Base-by-base conservation (phyloP, 2,329 filamentous ascomycete species). In the Aureobasidium sp. region DNA sequence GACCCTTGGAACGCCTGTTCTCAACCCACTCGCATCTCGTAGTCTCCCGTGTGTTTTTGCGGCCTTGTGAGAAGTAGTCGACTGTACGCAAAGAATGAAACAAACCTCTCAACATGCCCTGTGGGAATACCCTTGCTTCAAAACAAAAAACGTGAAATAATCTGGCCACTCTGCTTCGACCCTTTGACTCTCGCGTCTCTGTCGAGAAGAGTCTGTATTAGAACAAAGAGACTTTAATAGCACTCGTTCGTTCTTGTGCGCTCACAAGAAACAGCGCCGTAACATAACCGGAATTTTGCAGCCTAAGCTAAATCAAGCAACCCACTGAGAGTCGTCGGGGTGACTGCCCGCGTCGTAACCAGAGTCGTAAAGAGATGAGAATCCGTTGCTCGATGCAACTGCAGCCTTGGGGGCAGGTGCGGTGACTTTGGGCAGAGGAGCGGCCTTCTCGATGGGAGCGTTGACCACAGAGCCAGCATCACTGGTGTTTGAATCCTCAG, bases 251-350 rank as follows among this genome's bases (percentile, higher is more conserved):
- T 16, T 41, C 53, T 9, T 25, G 29, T 36, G 41, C 2, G 13
- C 10, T 10, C 27, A 27, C 27, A 36, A 16, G 16, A 45, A 14
- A n/a, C 4, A 4, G 47, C n/a, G 30, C 9, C 11, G 16, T 14
- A 30, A 3, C 53, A 21, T 16, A 3, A 6, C 32, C 32, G 9
- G 34, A n/a, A 3, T 36, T 36, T 25, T 16, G 29, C n/a, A n/a
- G 37, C 48, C 6, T 5, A n/a, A 7, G 13, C 2, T 16, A 2
- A 21, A 51, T 62, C 37, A 64, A 30, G 63, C 63, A 29, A 47
- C 61, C 75, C 75, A 77, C 67, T 76, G 74, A 25, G 73, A 75
- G 65, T 75, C 73, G 47, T 71, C 65, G 21, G 72, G 70, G 64
- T 75, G 71, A 25, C 61, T 64, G 37, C 62, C 63, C 34, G 62